Evolutionary conservation across 306 rosid genomes (phyloP).

Genomic region (Leucaena leucocephala): DNA sequence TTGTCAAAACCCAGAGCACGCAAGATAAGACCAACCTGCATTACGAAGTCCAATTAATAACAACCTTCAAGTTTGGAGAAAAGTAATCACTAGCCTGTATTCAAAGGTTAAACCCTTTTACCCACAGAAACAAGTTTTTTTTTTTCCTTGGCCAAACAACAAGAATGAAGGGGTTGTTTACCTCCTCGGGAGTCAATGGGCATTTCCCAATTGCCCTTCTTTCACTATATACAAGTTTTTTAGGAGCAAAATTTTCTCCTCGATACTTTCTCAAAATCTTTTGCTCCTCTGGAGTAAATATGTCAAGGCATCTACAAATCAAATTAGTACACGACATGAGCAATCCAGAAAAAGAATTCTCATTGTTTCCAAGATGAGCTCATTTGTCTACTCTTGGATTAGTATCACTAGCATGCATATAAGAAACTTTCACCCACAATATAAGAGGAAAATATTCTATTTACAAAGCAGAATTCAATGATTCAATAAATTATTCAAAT

Average conservation of each 20-base stretch:
- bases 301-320: slow-evolving; percentile 77
- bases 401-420: background rate
- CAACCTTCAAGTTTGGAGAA: slow-evolving; percentile 11
- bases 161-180: slow-evolving; percentile 37
- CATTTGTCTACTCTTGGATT: slow-evolving; percentile 21
- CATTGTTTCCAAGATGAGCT: slow-evolving; percentile 2
- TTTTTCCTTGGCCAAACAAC: background rate
- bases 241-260: slow-evolving; percentile 82
- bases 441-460: slow-evolving; percentile 21
- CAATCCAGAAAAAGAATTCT: slow-evolving; percentile 17
- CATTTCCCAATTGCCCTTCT: slow-evolving; percentile 99
- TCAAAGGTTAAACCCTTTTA: background rate
- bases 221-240: slow-evolving; percentile 72
- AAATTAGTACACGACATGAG: slow-evolving; percentile 31
- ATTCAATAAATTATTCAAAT: background rate
- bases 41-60: slow-evolving; percentile 21
- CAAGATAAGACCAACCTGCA: slow-evolving; percentile 91
- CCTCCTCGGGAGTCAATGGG: slow-evolving; percentile 99
- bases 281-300: slow-evolving; percentile 74
- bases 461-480: slow-evolving; percentile 4
- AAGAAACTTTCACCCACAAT: background rate
- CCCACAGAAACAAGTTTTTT: background rate
- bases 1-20: slow-evolving; percentile 30
- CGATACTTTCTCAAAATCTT: slow-evolving; percentile 78
- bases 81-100: slow-evolving; percentile 24